Percentiles rank a stretch among this genome's conserved stretches.
Conservation (phyloP, 306 rosid genomes). For the Rosa rugosa region DNA sequence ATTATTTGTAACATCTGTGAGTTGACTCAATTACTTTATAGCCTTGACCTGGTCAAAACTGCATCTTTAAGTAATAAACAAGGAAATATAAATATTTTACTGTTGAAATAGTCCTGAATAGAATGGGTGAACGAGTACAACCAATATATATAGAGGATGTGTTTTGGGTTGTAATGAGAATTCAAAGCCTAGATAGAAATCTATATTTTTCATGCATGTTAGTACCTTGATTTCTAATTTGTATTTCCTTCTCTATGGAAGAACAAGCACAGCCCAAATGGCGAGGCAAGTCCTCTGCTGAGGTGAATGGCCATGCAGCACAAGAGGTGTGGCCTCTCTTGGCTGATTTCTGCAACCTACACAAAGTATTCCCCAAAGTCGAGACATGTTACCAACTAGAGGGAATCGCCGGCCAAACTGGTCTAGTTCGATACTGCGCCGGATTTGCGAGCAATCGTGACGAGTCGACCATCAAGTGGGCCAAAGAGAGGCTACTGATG, state of each 20-base stretch:
- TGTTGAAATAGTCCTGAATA: not conserved
- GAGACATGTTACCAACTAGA: constrained; percentile 48
- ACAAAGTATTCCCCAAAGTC: constrained; percentile 49
- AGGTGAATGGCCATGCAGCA: not conserved
- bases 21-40: not conserved
- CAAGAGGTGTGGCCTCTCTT: constrained; percentile 40
- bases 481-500: constrained; percentile 53
- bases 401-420: constrained; percentile 53
- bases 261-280: not conserved
- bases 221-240: not conserved
- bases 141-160: not conserved
- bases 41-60: not conserved
- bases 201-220: not conserved
- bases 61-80: not conserved
- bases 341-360: constrained; percentile 65
- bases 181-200: not conserved
- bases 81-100: not conserved
- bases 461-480: constrained; percentile 34
- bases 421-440: constrained; percentile 56
- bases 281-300: not conserved
- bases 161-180: not conserved
- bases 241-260: not conserved
- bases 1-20: not conserved
- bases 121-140: not conserved
- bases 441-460: not conserved